Evolutionary conservation across 345 rosid genomes (phyloP), one percentile per base, ranked within the genome.

Genomic region (Heritiera littoralis): DNA sequence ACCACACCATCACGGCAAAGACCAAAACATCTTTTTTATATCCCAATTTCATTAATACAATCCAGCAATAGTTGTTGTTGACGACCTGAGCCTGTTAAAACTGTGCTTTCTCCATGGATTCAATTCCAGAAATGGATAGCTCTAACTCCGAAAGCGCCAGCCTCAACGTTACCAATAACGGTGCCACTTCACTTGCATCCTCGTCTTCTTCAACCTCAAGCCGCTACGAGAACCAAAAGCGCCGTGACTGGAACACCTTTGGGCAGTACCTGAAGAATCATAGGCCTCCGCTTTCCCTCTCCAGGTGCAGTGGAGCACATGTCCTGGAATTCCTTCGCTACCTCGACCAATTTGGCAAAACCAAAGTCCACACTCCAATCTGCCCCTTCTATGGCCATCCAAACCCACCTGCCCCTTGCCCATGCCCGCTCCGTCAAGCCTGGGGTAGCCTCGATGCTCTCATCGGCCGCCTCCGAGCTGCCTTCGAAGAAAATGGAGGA

Each of bases 371-470:
- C 87, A 82, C 87, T 55, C 87, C 84, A 30, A 72, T 84, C 56
- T 90, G 93, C 83, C 93, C 88, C 43, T 90, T 90, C 84, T 90
- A 85, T 46, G 93, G 93, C 9, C 90, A 87, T 51, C 93, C 92
- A 0, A 89, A 84, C 74, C 93, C 93, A 0, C 93, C 93, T 0
- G 90, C 89, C 4, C 93, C 93, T 12, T 90, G 93, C 81, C 93
- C 92, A 9, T 90, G 93, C 86, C 93, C 93, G 0, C 89, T 90
- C 18, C 87, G 92, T 63, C 93, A 90, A 79, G 93, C 93, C 9
- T 90, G 93, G 93, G 93, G 93, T 61, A 90, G 93, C 84, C 92
- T 90, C 15, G 93, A 90, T 38, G 92, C 93, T 43, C 92, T 90
- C 81, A 80, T 90, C 32, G 93, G 93, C 4, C 87, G 93, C 23